These are phyloP conservation scores for Closterium sp. DNA, from an alignment of 139 green algal genomes.

Conservation along the genomic window DNA sequence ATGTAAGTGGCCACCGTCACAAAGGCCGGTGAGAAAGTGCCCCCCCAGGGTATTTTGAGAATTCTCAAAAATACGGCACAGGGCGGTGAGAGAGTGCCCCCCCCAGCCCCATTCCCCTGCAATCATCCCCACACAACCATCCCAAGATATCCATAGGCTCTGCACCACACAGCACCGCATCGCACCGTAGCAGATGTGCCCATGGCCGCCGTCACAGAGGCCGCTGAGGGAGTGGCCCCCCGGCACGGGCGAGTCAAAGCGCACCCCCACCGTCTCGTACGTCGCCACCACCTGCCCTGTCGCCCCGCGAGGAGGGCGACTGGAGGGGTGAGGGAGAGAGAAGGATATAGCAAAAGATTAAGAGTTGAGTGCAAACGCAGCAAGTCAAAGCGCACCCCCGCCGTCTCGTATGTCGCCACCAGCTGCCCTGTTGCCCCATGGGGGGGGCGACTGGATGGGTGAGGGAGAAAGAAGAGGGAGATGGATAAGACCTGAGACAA, in stretches of 20 bases:
- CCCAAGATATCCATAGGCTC: background rate
- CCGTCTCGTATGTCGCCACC: background rate
- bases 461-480: background rate
- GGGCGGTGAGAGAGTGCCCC: too few species aligned
- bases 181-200: conserved; percentile 31
- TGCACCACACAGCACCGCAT: background rate
- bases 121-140: background rate
- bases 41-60: too few species aligned
- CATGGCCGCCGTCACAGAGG: conserved; percentile 7
- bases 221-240: conserved; percentile 20
- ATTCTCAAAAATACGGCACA: too few species aligned
- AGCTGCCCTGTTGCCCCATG: background rate
- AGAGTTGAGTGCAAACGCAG: too few species aligned
- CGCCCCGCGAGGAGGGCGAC: background rate
- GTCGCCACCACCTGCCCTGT: conserved; percentile 21
- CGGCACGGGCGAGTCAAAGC: conserved; percentile 21
- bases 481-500: too few species aligned
- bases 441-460: background rate
- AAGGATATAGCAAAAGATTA: background rate
- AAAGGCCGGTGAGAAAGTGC: too few species aligned
- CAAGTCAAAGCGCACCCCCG: too few species aligned
- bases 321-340: background rate
- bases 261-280: conserved; percentile 32
- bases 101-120: background rate
- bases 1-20: too few species aligned